Conservation (phyloP, 2,329 filamentous ascomycete genomes). For the Botrytis paeoniae region DNA sequence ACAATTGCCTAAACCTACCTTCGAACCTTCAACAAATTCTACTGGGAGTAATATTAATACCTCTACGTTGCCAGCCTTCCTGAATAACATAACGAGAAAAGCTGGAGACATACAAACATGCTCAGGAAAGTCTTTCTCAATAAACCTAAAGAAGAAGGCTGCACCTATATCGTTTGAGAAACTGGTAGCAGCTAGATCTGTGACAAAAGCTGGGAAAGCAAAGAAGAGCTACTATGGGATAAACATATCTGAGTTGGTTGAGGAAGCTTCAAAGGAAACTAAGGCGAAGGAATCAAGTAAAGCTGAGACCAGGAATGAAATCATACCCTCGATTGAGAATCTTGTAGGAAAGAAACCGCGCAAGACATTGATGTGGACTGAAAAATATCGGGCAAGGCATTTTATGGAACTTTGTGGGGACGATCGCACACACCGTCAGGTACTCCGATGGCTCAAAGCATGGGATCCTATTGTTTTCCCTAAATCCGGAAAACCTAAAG, state of each 20-base stretch:
- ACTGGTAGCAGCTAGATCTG: constrained; percentile 66
- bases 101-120: constrained; percentile 34
- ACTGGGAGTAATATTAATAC: background rate
- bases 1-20: constrained; percentile 11
- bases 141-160: constrained; percentile 52
- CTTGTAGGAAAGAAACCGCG: constrained; percentile 32
- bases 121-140: constrained; percentile 52
- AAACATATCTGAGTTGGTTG: constrained; percentile 80
- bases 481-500: constrained; percentile 55
- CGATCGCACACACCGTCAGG: constrained; percentile 85
- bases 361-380: constrained; percentile 76
- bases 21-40: background rate
- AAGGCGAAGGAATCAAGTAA: constrained; percentile 41
- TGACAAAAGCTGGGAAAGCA: constrained; percentile 63
- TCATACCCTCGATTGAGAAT: constrained; percentile 44
- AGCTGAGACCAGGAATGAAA: constrained; percentile 40
- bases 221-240: constrained; percentile 85
- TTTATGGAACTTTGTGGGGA: constrained; percentile 95
- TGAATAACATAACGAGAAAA: constrained; percentile 24
- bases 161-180: constrained; percentile 58
- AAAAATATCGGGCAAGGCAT: constrained; percentile 89
- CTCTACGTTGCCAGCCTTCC: constrained; percentile 29
- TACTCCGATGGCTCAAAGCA: constrained; percentile 87
- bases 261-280: constrained; percentile 58
- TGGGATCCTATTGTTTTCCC: constrained; percentile 96